A percentile compares a stretch with the other conserved stretches of the same genome.
Conservation (phyloP, 1,284 basidiomycete species). For the Melampsora larici-populina region DNA sequence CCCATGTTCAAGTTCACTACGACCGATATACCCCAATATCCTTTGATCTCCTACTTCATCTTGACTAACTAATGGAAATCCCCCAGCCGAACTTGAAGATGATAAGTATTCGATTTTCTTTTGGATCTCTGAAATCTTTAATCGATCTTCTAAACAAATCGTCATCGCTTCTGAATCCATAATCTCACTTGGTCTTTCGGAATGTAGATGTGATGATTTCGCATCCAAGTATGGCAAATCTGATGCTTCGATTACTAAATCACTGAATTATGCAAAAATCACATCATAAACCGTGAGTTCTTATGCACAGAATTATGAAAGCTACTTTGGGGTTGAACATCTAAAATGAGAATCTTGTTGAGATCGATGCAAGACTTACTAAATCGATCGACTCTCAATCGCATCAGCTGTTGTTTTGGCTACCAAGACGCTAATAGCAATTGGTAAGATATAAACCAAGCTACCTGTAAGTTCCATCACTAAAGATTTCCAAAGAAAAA, state of each 20-base stretch:
- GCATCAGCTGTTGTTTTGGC: constrained; percentile 70
- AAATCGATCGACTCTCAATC: constrained; percentile 48
- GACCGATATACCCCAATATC: constrained; percentile 17
- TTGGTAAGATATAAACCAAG: constrained; percentile 87
- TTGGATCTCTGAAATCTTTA: constrained; percentile 19
- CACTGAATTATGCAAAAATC: neutral
- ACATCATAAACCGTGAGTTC: neutral
- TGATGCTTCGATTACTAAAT: constrained; percentile 48
- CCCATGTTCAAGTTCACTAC: constrained; percentile 30
- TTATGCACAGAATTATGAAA: neutral
- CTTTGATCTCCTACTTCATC: constrained; percentile 6
- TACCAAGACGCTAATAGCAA: constrained; percentile 80
- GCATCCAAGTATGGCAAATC: constrained; percentile 54
- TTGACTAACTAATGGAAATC: constrained; percentile 17
- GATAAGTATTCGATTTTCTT: constrained; percentile 13
- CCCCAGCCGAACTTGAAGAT: neutral
- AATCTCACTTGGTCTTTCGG: constrained; percentile 35
- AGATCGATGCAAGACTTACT: constrained; percentile 53
- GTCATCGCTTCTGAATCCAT: constrained; percentile 49
- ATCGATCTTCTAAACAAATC: constrained; percentile 60
- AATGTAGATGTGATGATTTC: constrained; percentile 18
- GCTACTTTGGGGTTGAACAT: constrained; percentile 52
- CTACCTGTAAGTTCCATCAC: constrained; percentile 60
- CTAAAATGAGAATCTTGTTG: constrained; percentile 89
- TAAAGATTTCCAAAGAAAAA: neutral